Evolutionary conservation across 176 grass and related monocot species (phyloP).

Genomic region (Triticum urartu): DNA sequence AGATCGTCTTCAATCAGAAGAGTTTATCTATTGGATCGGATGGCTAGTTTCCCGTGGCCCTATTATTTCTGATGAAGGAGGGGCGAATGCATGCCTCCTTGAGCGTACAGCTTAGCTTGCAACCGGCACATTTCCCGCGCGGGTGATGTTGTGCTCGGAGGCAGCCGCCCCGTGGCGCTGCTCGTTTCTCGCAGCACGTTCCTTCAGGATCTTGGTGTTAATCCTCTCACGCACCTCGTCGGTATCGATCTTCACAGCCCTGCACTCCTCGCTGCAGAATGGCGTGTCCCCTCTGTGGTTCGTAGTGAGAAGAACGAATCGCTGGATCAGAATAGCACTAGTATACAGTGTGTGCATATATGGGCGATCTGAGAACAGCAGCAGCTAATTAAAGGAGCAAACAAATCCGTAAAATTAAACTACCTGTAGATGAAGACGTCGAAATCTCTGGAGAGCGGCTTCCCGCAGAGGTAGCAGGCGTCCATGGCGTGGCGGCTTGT

Average conservation of each 20-base stretch:
- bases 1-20: not conserved
- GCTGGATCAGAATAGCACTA: not conserved
- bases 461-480: conserved; percentile 51
- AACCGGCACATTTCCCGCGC: conserved; percentile 34
- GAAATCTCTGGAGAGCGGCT: conserved; percentile 26
- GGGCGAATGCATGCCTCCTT: not conserved
- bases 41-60: not conserved
- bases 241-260: conserved; percentile 33
- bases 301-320: not conserved
- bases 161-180: not conserved
- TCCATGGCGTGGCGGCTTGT: conserved; percentile 23
- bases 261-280: conserved; percentile 67
- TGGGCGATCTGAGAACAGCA: not conserved
- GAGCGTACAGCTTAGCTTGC: conserved; percentile 7
- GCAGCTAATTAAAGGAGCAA: not conserved
- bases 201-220: not conserved
- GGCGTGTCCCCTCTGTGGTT: conserved; percentile 57
- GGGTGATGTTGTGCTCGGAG: not conserved
- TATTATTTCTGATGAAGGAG: not conserved
- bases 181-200: conserved; percentile 4
- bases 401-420: not conserved
- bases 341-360: not conserved
- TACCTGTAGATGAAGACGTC: conserved; percentile 77
- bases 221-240: conserved; percentile 3
- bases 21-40: not conserved